phyloP scores from a whole-genome alignment of 805 yeast species.

The Cyberlindnera mississippiensis region DNA sequence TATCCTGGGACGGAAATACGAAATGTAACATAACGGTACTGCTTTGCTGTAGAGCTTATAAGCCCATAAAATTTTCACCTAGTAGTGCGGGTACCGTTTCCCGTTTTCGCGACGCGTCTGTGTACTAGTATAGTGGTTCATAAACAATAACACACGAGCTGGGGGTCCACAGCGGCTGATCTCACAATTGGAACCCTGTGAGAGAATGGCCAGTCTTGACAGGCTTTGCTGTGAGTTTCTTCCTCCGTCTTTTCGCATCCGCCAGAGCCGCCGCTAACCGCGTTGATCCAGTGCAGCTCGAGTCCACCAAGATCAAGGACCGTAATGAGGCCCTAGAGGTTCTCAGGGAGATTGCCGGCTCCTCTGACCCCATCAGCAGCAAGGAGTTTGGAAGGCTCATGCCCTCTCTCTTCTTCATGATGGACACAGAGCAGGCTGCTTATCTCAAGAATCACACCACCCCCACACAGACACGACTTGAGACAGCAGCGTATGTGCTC shows the following conservation, averaged over 20 bases:
- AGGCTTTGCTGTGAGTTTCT: no score
- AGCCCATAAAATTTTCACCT: constrained; percentile 2
- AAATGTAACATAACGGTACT: constrained; percentile 24
- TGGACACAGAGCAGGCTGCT: constrained; percentile 35
- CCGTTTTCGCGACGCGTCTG: no score
- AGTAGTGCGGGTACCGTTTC: constrained; percentile 9
- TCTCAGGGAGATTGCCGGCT: constrained; percentile 30
- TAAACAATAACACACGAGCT: no score
- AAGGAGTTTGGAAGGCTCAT: constrained; percentile 24
- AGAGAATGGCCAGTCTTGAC: no score
- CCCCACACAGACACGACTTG: constrained; percentile 30
- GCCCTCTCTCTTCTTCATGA: constrained; percentile 28
- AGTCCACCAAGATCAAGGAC: constrained; percentile 51
- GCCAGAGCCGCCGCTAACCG: no score
- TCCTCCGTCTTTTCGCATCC: no score
- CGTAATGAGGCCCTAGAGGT: constrained; percentile 47
- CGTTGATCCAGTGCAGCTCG: constrained; percentile 28
- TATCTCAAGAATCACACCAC: constrained; percentile 26
- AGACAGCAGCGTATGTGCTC: constrained; percentile 30
- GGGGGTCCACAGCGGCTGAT: no score
- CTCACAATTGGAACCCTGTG: no score
- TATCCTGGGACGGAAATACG: constrained; percentile 20
- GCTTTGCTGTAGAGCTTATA: constrained; percentile 1
- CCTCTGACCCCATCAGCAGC: constrained; percentile 23
- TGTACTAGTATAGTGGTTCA: no score